Base-by-base conservation (phyloP, 192 early-diverging fungal genomes). In the Gryganskiella cystojenkinii region DNA sequence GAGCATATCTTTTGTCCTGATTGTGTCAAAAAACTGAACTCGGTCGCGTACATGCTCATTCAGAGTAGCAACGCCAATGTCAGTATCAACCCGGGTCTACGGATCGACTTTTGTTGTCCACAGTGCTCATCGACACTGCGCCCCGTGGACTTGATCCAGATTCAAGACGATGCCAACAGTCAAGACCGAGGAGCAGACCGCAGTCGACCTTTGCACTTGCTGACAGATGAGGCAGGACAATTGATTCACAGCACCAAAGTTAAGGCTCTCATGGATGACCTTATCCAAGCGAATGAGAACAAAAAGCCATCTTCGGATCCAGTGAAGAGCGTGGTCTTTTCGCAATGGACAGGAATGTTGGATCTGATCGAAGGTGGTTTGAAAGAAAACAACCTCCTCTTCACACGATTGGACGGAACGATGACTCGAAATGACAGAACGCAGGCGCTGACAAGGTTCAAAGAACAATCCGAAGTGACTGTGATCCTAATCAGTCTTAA, bases 281-380 rank as follows among this genome's bases (percentile, higher is more conserved):
- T 88, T n/a, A 51, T 70, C 13, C 55, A 69, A 35, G 57, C 70
- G 37, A 20, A 54, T 5, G 66, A 78, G 31, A 15, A 22, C 15
- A 49, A 65, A 2, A 61, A 70, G 55, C 22, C 4, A 27, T 34
- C 35, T 10, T 40, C 67, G 3, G 31, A 50, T 15, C 25, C 56
- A 10, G 63, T 84, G 24, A 97, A 97, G 65, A 91, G 88, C 33
- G 93, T 99, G 8, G 92, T 99, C 0, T 99, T 98, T 80, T 98
- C 96, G 28, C 98, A 99, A 72, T 99, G 92, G 88, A 98, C 95
- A 0, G 82, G 80, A 10, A 91, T 97, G 86, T 87, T 98, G 13
- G 89, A 94, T 58, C 54, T 96, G 11, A 88, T 96, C 28, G 87
- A 91, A 66, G 80, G 88, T 13, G 84, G 86, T 7, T 76, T 95